These are phyloP conservation scores for Mycena filopes DNA, from an alignment of 768 basidiomycete genomes.

Conservation along the genomic window DNA sequence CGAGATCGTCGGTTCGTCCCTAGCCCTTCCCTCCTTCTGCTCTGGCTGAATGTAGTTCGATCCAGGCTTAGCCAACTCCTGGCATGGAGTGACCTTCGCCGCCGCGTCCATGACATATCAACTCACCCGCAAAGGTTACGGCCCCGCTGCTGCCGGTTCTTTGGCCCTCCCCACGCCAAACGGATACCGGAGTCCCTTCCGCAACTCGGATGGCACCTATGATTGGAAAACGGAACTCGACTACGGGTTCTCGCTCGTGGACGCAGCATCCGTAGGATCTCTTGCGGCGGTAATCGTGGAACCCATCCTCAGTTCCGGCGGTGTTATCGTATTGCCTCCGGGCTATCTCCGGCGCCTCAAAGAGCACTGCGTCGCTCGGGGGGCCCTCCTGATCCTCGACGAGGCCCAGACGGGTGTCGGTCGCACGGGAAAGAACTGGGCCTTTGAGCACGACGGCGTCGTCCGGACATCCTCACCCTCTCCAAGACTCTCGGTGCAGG, in stretches of 20 bases:
- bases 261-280: constrained; percentile 33
- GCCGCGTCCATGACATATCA: constrained; percentile 39
- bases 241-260: constrained; percentile 35
- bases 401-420: constrained; percentile 36
- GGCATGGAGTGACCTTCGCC: constrained; percentile 36
- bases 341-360: constrained; percentile 35
- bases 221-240: constrained; percentile 37
- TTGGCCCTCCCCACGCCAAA: constrained; percentile 36
- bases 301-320: constrained; percentile 36
- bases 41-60: not conserved
- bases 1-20: constrained; percentile 34
- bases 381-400: constrained; percentile 31
- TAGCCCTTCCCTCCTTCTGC: not conserved
- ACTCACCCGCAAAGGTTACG: constrained; percentile 35
- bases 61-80: constrained; percentile 35
- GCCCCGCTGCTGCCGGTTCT: constrained; percentile 34
- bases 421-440: constrained; percentile 37
- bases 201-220: constrained; percentile 35
- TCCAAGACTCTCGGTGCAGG: constrained; percentile 39
- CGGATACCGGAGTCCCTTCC: constrained; percentile 35
- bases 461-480: constrained; percentile 35
- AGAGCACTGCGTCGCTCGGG: constrained; percentile 31
- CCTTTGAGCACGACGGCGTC: constrained; percentile 36
- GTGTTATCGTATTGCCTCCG: constrained; percentile 35
- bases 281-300: constrained; percentile 38